Conservation (phyloP, 2,329 filamentous ascomycete species). For the Colletotrichum camelliae region DNA sequence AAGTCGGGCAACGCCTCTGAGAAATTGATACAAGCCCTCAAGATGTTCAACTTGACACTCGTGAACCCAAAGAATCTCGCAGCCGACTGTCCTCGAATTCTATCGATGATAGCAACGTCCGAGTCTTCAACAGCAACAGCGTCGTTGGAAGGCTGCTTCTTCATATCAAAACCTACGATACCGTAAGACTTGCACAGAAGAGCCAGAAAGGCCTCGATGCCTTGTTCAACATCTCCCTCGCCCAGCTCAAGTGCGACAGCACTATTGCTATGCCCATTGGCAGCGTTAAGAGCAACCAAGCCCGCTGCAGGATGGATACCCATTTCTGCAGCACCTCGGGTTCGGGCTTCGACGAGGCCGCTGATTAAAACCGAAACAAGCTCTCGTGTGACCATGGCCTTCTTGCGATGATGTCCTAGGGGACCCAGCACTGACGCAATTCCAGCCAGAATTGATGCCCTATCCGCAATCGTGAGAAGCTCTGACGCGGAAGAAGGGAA, state of each 20-base stretch:
- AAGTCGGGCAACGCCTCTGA: conserved; percentile 95
- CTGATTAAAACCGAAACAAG: conserved; percentile 83
- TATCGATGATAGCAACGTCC: conserved; percentile 56
- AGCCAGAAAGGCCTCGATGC: conserved; percentile 68
- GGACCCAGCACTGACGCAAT: conserved; percentile 85
- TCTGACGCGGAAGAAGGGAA: conserved; percentile 73
- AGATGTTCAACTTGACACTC: conserved; percentile 82
- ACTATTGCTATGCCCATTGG: conserved; percentile 53
- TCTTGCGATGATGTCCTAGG: conserved; percentile 84
- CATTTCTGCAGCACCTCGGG: conserved; percentile 92
- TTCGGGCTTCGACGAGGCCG: conserved; percentile 87
- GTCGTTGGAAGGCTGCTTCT: conserved; percentile 28
- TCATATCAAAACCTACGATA: conserved; percentile 57
- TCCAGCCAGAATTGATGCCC: conserved; percentile 80
- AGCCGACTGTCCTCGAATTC: conserved; percentile 65
- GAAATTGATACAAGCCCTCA: conserved; percentile 90
- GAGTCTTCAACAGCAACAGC: conserved; percentile 45
- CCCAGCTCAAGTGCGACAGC: conserved; percentile 64
- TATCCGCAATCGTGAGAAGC: conserved; percentile 74
- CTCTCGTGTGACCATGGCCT: conserved; percentile 87
- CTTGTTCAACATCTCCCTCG: conserved; percentile 69
- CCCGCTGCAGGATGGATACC: conserved; percentile 94
- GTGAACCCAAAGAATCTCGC: conserved; percentile 77
- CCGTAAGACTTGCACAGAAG: conserved; percentile 69
- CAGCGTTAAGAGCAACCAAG: conserved; percentile 72